phyloP scores from a whole-genome alignment of 305 asterid species.

The Fraxinus latifolia region DNA sequence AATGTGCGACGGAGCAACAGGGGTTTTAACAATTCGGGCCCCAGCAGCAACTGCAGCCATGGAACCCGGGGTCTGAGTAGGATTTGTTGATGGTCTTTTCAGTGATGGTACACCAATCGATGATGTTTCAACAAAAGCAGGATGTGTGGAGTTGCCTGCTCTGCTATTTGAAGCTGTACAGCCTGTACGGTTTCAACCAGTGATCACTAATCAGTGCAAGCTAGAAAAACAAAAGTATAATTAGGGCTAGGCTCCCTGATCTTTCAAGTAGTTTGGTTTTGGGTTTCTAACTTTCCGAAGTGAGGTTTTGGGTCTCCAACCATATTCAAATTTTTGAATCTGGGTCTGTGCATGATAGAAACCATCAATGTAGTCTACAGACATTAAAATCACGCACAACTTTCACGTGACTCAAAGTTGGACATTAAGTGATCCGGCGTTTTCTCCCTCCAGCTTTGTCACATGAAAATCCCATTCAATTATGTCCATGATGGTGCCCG shows the following conservation, averaged over 20 bases:
- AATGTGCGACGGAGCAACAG: conserved; percentile 58
- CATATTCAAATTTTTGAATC: not conserved
- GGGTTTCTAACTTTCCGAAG: not conserved
- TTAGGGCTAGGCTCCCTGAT: not conserved
- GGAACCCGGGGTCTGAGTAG: conserved; percentile 47
- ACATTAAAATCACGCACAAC: not conserved
- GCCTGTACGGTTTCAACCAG: conserved; percentile 20
- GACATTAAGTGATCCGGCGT: not conserved
- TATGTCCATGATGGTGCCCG: not conserved
- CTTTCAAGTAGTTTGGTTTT: not conserved
- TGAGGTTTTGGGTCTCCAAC: not conserved
- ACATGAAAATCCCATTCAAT: not conserved
- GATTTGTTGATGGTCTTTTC: conserved; percentile 37
- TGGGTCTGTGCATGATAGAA: not conserved
- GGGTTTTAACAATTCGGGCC: conserved; percentile 63
- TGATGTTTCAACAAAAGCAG: conserved; percentile 26
- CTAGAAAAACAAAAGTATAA: not conserved
- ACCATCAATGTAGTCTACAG: not conserved
- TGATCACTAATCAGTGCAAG: not conserved
- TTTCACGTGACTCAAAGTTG: not conserved
- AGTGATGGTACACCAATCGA: conserved; percentile 37
- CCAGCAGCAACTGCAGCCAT: conserved; percentile 82
- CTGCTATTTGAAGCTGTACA: conserved; percentile 25
- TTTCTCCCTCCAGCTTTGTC: not conserved
- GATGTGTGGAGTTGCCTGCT: conserved; percentile 19